Conservation (phyloP, 2,329 filamentous ascomycete genomes). For the Rhinocladiella similis region DNA sequence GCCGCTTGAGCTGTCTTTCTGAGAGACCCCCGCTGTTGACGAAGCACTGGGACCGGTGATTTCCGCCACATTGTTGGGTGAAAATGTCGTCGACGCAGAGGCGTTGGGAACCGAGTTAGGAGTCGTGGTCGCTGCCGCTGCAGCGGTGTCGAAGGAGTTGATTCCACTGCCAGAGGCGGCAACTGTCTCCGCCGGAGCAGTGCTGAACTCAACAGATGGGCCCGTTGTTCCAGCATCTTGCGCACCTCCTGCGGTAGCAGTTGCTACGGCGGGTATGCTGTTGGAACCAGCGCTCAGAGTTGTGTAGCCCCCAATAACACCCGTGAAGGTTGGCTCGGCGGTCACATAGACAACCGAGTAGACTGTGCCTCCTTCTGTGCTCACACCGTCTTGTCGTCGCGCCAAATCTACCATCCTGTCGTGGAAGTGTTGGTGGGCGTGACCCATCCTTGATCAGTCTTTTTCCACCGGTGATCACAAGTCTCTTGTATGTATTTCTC, state of each 20-base stretch:
- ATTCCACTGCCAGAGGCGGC: constrained; percentile 5
- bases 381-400: constrained; percentile 22
- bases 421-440: constrained; percentile 19
- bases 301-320: constrained; percentile 50
- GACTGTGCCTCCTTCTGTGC: constrained; percentile 23
- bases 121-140: constrained; percentile 4
- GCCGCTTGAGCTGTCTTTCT: constrained; percentile 20
- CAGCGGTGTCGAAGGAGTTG: constrained; percentile 6
- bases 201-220: constrained; percentile 2
- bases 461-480: not conserved
- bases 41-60: constrained; percentile 19
- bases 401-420: constrained; percentile 21
- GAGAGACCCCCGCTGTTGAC: constrained; percentile 19
- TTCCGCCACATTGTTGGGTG: constrained; percentile 1
- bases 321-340: constrained; percentile 52
- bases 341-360: constrained; percentile 52
- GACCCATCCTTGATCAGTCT: constrained; percentile 8
- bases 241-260: constrained; percentile 3
- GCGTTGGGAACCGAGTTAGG: not conserved
- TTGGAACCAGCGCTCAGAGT: constrained; percentile 33
- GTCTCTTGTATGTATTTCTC: not conserved
- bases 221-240: constrained; percentile 1
- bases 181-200: constrained; percentile 15
- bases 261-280: constrained; percentile 2
- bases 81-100: constrained; percentile 18